Evolutionary conservation across 1,139 yeast genomes (phyloP).

Genomic region (Candida buenavistaensis): DNA sequence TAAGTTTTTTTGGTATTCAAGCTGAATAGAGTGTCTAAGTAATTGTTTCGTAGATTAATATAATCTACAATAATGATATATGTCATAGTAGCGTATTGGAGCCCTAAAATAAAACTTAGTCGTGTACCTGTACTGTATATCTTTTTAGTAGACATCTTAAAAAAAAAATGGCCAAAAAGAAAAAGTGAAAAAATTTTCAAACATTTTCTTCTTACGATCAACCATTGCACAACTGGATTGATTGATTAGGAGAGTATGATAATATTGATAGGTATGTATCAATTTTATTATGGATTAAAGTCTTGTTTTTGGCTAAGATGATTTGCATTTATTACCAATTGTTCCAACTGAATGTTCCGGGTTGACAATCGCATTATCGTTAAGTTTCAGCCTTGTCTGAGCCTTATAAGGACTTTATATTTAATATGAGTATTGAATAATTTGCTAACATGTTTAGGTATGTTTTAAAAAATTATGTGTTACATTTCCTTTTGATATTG

Average conservation of each 20-base stretch:
- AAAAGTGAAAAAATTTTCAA: no score
- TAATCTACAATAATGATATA: no score
- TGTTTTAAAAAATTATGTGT: slow-evolving; percentile 1
- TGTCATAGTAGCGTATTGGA: no score
- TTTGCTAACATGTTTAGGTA: slow-evolving; percentile 6
- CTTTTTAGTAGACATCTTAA: no score
- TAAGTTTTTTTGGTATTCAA: slow-evolving; percentile 37
- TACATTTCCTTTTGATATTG: slow-evolving; percentile 5
- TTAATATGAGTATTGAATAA: no score
- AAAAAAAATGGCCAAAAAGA: no score
- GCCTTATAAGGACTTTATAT: slow-evolving; percentile 29
- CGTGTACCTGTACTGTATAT: no score
- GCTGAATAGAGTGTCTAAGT: no score
- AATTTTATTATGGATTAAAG: background rate
- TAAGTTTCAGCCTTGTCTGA: slow-evolving; percentile 90
- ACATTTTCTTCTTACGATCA: no score
- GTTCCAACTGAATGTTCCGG: slow-evolving; percentile 76
- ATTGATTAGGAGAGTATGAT: slow-evolving; percentile 4
- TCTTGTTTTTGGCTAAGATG: slow-evolving; percentile 51
- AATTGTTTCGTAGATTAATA: no score
- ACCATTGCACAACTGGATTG: background rate
- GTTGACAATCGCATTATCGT: slow-evolving; percentile 76
- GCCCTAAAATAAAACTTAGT: no score
- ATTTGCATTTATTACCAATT: slow-evolving; percentile 69
- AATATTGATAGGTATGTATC: slow-evolving; percentile 5